phyloP scores from a whole-genome alignment of 495 filamentous ascomycete species.

The Penicillium waksmanii region DNA sequence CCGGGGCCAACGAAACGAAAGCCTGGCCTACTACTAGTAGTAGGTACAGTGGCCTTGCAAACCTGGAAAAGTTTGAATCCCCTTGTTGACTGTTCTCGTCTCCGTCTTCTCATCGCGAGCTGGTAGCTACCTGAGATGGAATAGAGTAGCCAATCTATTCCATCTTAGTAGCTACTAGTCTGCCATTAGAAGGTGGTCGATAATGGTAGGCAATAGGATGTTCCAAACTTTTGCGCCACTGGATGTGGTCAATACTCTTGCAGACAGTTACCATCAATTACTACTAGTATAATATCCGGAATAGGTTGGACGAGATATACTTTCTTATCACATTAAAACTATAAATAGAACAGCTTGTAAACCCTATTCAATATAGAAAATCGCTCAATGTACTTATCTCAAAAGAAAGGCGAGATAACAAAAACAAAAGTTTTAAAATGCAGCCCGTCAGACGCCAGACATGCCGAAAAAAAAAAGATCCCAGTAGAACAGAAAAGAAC shows the following conservation, averaged over 20 bases:
- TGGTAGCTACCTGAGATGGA: no score
- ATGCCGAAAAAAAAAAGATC: slow-evolving; percentile 29
- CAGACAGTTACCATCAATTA: background rate
- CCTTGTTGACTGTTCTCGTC: no score
- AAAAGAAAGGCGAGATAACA: slow-evolving; percentile 6
- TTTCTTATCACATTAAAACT: background rate
- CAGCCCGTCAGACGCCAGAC: slow-evolving; percentile 30
- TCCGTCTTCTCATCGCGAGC: no score
- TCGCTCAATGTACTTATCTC: slow-evolving; percentile 26
- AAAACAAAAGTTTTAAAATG: slow-evolving; percentile 10
- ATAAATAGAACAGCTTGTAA: background rate
- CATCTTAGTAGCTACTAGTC: no score
- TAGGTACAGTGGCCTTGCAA: no score
- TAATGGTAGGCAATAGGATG: no score
- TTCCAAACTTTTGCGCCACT: no score
- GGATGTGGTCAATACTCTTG: background rate
- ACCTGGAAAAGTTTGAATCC: no score
- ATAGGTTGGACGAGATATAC: background rate
- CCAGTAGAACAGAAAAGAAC: background rate
- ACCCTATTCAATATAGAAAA: background rate
- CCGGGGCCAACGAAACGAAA: no score
- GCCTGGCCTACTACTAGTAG: no score
- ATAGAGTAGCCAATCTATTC: no score
- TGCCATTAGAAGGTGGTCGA: no score
- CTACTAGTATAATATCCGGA: background rate